These are phyloP conservation scores for Bassia scoparia DNA, from an alignment of 148 eudicot species.

Conservation along the genomic window DNA sequence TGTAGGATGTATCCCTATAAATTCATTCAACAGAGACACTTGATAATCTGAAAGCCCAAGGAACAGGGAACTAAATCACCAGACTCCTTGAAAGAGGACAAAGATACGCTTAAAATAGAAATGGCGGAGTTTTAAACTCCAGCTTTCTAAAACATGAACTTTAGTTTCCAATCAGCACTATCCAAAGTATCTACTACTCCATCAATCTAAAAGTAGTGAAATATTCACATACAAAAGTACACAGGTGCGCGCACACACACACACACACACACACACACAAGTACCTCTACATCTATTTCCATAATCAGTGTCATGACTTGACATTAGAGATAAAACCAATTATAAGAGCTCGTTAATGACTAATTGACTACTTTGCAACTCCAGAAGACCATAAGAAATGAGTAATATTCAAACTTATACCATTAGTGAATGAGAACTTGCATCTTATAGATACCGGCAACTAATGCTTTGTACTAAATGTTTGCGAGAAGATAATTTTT, in stretches of 20 bases:
- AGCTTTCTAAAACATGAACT: background rate
- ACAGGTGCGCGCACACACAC: background rate
- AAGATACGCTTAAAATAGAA: background rate
- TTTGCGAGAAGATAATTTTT: no score
- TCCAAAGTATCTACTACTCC: background rate
- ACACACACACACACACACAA: background rate
- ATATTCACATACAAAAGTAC: background rate
- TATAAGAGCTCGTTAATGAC: no score
- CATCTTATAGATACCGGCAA: no score
- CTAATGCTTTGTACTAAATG: no score
- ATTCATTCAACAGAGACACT: background rate
- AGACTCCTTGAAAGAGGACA: background rate
- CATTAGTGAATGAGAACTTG: no score
- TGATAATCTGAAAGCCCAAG: background rate
- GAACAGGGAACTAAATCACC: background rate
- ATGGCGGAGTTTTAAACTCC: background rate
- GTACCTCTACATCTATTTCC: background rate
- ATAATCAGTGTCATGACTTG: no score
- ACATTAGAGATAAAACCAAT: no score
- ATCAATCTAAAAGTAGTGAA: background rate
- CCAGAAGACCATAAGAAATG: no score
- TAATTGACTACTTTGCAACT: no score
- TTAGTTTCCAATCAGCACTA: background rate
- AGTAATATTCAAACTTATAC: no score
- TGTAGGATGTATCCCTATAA: background rate